Conservation (phyloP, 345 rosid genomes). For the Syzygium grande region DNA sequence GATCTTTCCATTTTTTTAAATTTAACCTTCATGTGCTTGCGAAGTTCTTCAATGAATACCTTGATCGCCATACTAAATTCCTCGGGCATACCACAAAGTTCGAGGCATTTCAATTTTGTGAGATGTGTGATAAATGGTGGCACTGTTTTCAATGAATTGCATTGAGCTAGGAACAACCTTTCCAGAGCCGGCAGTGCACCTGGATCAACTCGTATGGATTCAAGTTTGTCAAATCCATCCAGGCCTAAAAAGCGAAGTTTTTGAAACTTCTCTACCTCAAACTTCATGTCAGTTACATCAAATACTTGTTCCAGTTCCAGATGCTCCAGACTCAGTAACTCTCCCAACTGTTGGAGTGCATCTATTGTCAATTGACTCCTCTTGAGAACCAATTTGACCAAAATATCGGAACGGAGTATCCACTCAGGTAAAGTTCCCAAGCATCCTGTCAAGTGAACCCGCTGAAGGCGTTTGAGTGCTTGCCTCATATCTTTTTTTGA, state of each 20-base stretch:
- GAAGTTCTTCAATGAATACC: no score
- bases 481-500: background rate
- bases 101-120: no score
- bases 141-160: background rate
- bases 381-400: background rate
- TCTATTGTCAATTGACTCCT: background rate
- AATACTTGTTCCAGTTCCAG: background rate
- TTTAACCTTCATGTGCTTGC: no score
- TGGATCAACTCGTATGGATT: background rate
- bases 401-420: background rate
- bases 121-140: no score
- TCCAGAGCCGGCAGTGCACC: background rate
- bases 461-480: fast-evolving
- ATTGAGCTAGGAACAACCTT: background rate
- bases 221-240: background rate
- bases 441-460: background rate
- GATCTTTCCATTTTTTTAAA: no score
- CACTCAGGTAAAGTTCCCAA: background rate
- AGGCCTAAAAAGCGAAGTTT: background rate
- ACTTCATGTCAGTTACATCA: fast-evolving
- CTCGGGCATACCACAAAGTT: no score
- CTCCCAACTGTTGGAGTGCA: background rate
- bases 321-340: background rate
- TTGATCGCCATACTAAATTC: no score
- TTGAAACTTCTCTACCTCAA: background rate